A percentile compares a stretch with the other conserved stretches of the same genome.
Conservation (phyloP, 2,329 filamentous ascomycete genomes). For the Ceratocystis cacaofunesta region DNA sequence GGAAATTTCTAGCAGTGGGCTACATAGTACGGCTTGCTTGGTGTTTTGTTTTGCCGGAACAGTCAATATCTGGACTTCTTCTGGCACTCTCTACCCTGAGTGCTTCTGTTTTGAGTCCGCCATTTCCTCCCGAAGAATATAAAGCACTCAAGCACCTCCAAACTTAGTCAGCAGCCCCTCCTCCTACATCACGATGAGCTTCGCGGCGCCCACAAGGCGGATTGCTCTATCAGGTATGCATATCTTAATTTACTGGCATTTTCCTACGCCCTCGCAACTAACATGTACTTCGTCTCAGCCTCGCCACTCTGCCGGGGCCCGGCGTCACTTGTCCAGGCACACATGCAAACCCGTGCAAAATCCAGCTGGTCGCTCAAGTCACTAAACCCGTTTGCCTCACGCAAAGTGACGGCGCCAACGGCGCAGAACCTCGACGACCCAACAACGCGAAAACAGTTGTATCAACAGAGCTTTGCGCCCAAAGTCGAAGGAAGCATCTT, state of each 20-base stretch:
- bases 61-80: neutral
- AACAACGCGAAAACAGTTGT: constrained; percentile 29
- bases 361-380: constrained; percentile 29
- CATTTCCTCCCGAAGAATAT: neutral
- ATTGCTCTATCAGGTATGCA: constrained; percentile 18
- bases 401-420: constrained; percentile 20
- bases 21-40: neutral
- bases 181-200: constrained; percentile 17
- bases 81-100: too few species aligned
- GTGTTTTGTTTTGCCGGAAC: neutral
- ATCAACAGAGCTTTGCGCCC: constrained; percentile 28
- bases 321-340: constrained; percentile 23
- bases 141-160: neutral
- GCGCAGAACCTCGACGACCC: constrained; percentile 30
- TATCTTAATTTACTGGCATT: neutral
- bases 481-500: constrained; percentile 44
- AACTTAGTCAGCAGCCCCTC: neutral
- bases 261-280: constrained; percentile 19
- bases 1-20: neutral
- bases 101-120: neutral
- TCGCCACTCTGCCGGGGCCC: constrained; percentile 18
- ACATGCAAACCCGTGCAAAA: constrained; percentile 27
- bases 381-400: constrained; percentile 23
- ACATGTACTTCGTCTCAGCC: constrained; percentile 9
- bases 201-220: constrained; percentile 19